A percentile compares a stretch with the other conserved stretches of the same genome.
Evolutionary conservation across 441 rosid species (phyloP).

Genomic region (Gossypium schwendimanii): DNA sequence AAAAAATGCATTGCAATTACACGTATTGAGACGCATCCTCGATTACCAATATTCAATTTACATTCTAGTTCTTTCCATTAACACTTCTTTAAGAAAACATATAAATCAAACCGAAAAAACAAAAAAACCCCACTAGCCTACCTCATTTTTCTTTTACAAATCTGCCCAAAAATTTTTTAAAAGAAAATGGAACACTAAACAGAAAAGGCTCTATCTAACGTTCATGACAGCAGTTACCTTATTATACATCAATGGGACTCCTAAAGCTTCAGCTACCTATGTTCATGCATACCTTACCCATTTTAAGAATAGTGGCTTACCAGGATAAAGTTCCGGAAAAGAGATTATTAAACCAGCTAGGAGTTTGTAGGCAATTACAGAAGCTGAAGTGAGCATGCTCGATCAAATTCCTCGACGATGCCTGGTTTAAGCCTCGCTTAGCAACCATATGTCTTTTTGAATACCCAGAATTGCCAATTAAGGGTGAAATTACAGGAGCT

Average conservation of each 20-base stretch:
- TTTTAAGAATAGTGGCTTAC: neutral
- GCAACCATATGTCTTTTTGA: constrained; percentile 7
- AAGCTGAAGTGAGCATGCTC: constrained; percentile 27
- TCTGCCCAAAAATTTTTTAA: neutral
- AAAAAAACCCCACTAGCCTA: constrained; percentile 13
- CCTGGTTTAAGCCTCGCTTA: constrained; percentile 11
- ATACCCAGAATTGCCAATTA: constrained; percentile 3
- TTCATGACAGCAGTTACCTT: constrained; percentile 15
- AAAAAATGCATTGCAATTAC: neutral
- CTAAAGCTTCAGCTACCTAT: constrained; percentile 9
- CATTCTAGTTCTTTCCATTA: neutral
- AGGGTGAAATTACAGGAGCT: neutral
- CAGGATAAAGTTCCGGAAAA: neutral
- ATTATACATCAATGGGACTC: constrained; percentile 21
- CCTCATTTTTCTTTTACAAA: constrained; percentile 27
- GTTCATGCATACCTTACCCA: constrained; percentile 14
- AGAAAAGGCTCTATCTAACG: constrained; percentile 7
- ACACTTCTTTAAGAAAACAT: neutral
- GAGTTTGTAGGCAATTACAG: constrained; percentile 8
- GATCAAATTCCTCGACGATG: constrained; percentile 8
- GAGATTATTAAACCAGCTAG: neutral
- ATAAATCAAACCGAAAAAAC: neutral
- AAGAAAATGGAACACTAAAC: neutral
- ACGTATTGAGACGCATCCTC: neutral
- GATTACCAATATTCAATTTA: constrained; percentile 14